Conservation (phyloP, 495 filamentous ascomycete genomes). For the Hypoxylon fuscum region DNA sequence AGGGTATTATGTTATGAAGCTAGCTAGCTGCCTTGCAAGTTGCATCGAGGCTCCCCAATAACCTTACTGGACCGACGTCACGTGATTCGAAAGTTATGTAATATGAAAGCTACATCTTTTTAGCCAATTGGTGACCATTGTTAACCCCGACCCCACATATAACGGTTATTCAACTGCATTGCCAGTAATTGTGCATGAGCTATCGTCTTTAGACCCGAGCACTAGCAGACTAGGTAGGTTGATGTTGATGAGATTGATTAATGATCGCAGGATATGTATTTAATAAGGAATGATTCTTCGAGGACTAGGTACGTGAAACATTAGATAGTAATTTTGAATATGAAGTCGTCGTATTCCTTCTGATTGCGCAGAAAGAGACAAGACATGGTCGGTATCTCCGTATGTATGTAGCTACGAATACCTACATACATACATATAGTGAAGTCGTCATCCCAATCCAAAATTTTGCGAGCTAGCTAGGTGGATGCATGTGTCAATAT, state of each 20-base stretch:
- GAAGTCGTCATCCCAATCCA: constrained; percentile 22
- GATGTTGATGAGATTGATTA: no score
- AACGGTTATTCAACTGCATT: constrained; percentile 8
- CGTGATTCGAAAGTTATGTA: constrained; percentile 28
- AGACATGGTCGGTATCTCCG: constrained; percentile 6
- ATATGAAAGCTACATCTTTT: not conserved
- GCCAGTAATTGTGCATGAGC: constrained; percentile 13
- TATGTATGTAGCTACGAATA: not conserved
- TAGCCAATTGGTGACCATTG: constrained; percentile 12
- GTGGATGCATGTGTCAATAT: not conserved
- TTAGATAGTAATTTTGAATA: not conserved
- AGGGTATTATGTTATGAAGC: constrained; percentile 34
- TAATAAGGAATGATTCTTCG: no score
- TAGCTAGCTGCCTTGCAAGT: constrained; percentile 29
- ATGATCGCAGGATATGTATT: no score
- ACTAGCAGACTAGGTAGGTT: no score
- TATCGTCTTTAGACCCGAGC: not conserved
- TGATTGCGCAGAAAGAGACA: not conserved
- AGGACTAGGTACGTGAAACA: no score
- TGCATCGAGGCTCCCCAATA: constrained; percentile 17
- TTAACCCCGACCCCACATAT: constrained; percentile 15
- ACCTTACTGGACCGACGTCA: constrained; percentile 19
- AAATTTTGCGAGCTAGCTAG: not conserved
- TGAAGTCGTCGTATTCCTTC: constrained; percentile 12
- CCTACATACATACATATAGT: no score